Conservation (phyloP, 352 stramenopile genomes). For the Plasmopara muralis region DNA sequence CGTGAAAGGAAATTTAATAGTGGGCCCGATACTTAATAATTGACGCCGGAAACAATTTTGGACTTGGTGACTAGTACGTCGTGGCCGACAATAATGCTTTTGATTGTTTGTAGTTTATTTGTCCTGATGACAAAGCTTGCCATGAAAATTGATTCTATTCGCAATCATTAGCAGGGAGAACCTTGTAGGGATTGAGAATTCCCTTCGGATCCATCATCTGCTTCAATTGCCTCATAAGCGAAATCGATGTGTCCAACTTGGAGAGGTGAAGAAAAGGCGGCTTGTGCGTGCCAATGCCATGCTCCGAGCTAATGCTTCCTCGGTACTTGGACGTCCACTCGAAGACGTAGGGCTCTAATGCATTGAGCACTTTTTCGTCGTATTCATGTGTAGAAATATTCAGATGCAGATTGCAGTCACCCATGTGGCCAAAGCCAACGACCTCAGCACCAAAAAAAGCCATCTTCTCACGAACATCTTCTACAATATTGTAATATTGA, state of each 20-base stretch:
- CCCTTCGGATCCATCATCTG: conserved; percentile 90
- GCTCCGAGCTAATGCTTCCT: conserved; percentile 96
- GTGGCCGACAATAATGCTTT: no score
- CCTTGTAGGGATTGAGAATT: conserved; percentile 97
- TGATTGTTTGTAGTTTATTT: no score
- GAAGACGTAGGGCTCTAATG: conserved; percentile 72
- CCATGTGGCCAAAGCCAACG: conserved; percentile 91
- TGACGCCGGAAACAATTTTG: no score
- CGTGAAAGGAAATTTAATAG: no score
- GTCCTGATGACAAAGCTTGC: neutral
- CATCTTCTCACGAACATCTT: conserved; percentile 67
- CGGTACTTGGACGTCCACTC: conserved; percentile 73
- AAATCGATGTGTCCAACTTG: conserved; percentile 78
- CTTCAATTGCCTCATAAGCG: conserved; percentile 92
- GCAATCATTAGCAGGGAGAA: conserved; percentile 39
- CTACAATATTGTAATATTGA: conserved; percentile 88
- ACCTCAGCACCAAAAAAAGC: conserved; percentile 41
- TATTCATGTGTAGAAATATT: conserved; percentile 87
- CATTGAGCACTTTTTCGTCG: conserved; percentile 57
- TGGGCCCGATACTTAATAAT: no score
- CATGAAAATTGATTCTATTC: no score
- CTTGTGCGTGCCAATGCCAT: conserved; percentile 96
- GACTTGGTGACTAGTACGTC: no score
- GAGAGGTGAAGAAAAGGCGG: conserved; percentile 76
- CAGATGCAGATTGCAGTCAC: conserved; percentile 96